Evolutionary conservation across 768 basidiomycete species (phyloP), one percentile per base, ranked within the genome.

Genomic region (Daedaleopsis sinensis): DNA sequence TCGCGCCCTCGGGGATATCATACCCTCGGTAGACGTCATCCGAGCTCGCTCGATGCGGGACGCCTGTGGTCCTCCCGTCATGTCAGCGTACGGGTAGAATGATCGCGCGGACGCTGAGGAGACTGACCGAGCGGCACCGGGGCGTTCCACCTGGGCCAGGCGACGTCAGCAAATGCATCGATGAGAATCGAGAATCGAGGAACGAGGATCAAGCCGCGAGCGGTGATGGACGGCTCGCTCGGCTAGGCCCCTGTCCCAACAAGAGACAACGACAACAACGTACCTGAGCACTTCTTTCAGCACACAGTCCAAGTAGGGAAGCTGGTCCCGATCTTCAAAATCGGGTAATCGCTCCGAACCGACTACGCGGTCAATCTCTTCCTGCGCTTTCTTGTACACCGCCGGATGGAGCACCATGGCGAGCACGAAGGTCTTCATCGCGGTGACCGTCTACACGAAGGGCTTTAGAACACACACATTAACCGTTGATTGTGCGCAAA

Each of bases 381-480:
- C 70, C 52, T 80, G 79, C n/a, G 78, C 79, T 58, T 74, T 77
- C 32, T 58, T 62, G 53, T 72, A 73, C 0, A 77, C 72, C 3
- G 78, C 75, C 0, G 79, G 80, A 58, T 78, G 70, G 7, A 78
- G 69, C 0, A 72, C 60, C 66, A 77, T 76, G 15, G 76, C 78
- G 19, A 79, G 69, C 62, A 80, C 75, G 56, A 80, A 76, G 0
- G 76, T 72, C 55, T 73, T 72, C 32, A 77, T 67, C 18, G 75
- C 67, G 8, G 78, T 73, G 16, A 77, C 77, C 9, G 76, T 79
- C 80, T 80, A n/a, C 16, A 32, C 7, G n/a, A 9, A 15, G 5
- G 11, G 8, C n/a, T 57, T 42, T 11, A 42, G 39, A 18, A 18
- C 39, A 13, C 18, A 18, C 37, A 19, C 13, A 10, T 15, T 10